Base-by-base conservation (phyloP, 257 asterid species). In the Solanum raphanifolium region DNA sequence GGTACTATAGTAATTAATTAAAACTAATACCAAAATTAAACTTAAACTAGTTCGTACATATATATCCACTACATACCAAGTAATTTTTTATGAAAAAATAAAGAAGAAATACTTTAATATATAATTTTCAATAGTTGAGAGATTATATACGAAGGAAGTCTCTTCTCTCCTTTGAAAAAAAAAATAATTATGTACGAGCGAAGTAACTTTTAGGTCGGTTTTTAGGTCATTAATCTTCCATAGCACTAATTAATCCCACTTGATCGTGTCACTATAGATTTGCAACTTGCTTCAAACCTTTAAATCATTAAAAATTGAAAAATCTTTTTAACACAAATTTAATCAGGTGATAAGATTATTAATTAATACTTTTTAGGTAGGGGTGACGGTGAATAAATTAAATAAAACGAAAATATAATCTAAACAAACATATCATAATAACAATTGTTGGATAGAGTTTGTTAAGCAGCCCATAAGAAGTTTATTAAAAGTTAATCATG, bases 181-280 rank as follows among this genome's bases (percentile, higher is more conserved):
- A 55, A 6, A 55, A 7, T 2, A 0, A 58, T 58, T 62, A n/a
- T 62, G 32, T 62, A n/a, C 3, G 5, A 0, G 15, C 4, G 13
- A 62, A 62, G 1, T 9, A n/a, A 62, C 16, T n/a, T n/a, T 62
- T n/a, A 20, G 11, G 65, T 55, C 65, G 0, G n/a, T 55, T 55
- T 55, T 20, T 7, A 55, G 25, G 25, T 58, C 66, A 58, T 58
- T 20, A 62, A 23, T 62, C 36, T 38, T 5, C 34, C 34, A 38
- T 39, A n/a, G 60, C 35, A 76, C 82, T 74, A 39, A 76, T n/a
- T 38, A 13, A 25, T 41, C 84, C 65, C 62, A 78, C 84, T 4
- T 16, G 6, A 78, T 41, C 2, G 9, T 6, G 84, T 78, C 84
- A 41, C 58, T 39, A 39, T 78, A 15, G 13, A 13, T 78, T 25